Evolutionary conservation across 2,329 filamentous ascomycete species (phyloP), one percentile per base, ranked within the genome.

Genomic region (Aspergillus fischeri): DNA sequence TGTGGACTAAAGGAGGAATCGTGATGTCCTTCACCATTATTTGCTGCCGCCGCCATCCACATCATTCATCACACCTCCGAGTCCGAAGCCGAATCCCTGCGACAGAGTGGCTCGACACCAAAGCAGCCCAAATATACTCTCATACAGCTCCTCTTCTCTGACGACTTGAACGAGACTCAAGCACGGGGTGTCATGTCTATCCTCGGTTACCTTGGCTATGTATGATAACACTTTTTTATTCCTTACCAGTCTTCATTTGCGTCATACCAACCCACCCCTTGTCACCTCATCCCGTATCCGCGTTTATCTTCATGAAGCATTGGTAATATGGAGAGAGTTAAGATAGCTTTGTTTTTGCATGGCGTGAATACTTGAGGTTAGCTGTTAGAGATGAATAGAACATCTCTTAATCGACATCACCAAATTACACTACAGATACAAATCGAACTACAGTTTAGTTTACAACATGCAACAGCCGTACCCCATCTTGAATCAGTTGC

Each of bases 1-100:
- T 86, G 84, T 70, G 84, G 83, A 5, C 67, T 86, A 59, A 82
- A 77, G 63, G 80, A 80, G 49, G 81, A 82, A 50, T 72, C 73
- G 49, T 78, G 65, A 72, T 17, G 5, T 49, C 32, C 20, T 50
- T 25, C 3, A 9, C 14, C 25, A 27, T 27, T 27, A 14, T 11
- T 54, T 28, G n/a, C 21, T 9, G 32, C 14, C 21, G 10, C 14
- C n/a, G 25, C 44, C 28, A 21, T 41, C 21, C 9, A 28, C 20
- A 9, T 41, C 14, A 14, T 20, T 24, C 41, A 11, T 21, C 29
- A 35, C 17, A 50, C n/a, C 8, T 9, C n/a, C 1, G 20, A 11
- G 21, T 11, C 27, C 4, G 27, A 21, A 20, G 4, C 17, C 0
- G 48, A 11, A 32, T 32, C 4, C 48, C 7, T 11, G 5, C 6